Base-by-base conservation (phyloP, 768 basidiomycete species). In the Suillus weaverae region DNA sequence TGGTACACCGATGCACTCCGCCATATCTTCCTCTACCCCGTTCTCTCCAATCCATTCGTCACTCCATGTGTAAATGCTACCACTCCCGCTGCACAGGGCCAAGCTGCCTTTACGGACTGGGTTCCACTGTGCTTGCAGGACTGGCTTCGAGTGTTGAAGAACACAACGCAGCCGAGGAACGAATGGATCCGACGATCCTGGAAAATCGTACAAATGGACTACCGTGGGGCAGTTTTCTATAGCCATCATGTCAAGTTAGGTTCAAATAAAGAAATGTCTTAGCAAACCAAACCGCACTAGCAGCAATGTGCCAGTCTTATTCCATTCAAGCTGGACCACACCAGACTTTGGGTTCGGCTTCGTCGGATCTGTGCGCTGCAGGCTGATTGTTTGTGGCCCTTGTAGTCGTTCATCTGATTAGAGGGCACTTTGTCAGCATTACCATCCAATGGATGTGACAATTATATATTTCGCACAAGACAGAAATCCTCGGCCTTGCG, bases 1-100 rank as follows among this genome's bases (percentile, higher is more conserved):
- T 39, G 95, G 95, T 5, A 97, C 86, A 8, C 92, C 92, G 39
- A 96, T 86, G 70, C 94, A 96, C 75, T 97, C 95, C 3, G 94
- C 93, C 77, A 94, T 89, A 71, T 94, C 94, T 66, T 80, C 77
- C 71, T 86, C 88, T 51, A 84, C 84, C 5, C 81, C 84, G 6
- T 76, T 80, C 53, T 86, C 86, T 35, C 81, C 83, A 18, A 86
- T 76, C 90, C 90, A 92, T 70, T 94, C 92, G 66, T 92, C 91
- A 67, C 89, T 92, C 92, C 92, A 95, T 9, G 83, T 85, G 74
- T 90, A 92, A 30, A 92, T 72, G 62, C 89, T 86, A 62, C 84
- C 84, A 57, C 76, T 83, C 13, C 88, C 89, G 69, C 88, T 91
- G 67, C 90, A 89, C 10, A 91, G 69, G 0, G 81, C 85, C 30